Evolutionary conservation across 2,329 filamentous ascomycete genomes (phyloP).

Genomic region (Fusarium sp.): DNA sequence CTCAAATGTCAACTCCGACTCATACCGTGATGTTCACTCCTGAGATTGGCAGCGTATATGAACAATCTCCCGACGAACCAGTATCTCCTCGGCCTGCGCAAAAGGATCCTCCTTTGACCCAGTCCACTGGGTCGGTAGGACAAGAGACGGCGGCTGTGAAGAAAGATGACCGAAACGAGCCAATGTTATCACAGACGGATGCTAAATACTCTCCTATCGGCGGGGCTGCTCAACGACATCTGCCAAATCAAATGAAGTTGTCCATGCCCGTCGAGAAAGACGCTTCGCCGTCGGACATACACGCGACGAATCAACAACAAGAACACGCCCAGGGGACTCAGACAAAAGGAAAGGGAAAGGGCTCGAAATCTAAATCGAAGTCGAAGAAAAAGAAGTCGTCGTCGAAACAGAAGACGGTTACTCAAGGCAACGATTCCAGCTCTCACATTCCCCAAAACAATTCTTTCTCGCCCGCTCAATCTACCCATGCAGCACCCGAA

Average conservation of each 20-base stretch:
- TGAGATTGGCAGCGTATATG: conserved; percentile 20
- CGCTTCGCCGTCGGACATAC: background rate
- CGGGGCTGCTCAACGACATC: background rate
- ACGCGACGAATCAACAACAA: background rate
- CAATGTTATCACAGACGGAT: background rate
- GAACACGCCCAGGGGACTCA: conserved; percentile 2
- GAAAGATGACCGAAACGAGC: background rate
- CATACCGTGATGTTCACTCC: conserved; percentile 21
- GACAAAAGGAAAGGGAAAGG: conserved; percentile 28
- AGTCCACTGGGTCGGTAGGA: background rate
- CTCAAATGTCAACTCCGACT: conserved; percentile 23
- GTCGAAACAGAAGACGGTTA: conserved; percentile 15
- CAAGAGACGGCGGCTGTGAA: background rate
- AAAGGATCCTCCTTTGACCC: background rate
- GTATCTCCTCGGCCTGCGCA: background rate
- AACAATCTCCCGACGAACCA: conserved; percentile 6
- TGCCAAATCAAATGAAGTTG: background rate
- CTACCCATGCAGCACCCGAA: background rate
- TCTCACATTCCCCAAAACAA: background rate
- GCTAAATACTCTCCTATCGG: background rate
- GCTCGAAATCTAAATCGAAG: conserved; percentile 17
- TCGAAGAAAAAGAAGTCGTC: conserved; percentile 45
- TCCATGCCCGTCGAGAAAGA: background rate
- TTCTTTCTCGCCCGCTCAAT: background rate
- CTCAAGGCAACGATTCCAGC: conserved; percentile 4